Evolutionary conservation across 306 rosid genomes (phyloP), one percentile per base, ranked within the genome.

Genomic region (Rosa chinensis): DNA sequence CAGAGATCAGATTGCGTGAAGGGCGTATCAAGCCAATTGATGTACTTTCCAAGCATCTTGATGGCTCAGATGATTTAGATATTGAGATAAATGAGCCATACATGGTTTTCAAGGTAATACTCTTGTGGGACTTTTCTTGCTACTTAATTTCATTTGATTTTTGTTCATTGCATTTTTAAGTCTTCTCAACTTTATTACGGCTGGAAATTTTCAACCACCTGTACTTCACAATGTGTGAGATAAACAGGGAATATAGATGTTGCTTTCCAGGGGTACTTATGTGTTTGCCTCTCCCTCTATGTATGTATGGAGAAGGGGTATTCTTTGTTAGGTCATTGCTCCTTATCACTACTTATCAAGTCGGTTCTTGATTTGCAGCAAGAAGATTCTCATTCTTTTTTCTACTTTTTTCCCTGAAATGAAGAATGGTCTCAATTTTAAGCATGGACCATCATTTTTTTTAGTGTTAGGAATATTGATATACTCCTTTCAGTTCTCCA

Each of bases 1-100:
- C 98, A 20, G 92, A 96, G 92, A 96, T 96, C 84, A 88, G 99
- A 89, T 85, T 93, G 88, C 97, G 91, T 79, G 99, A 96, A 86
- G 99, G 99, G 72, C 98, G 99, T 76, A 84, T 91, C 28, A 90
- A 91, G 88, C 96, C 99, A 81, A 96, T 96, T 47, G 98, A 96
- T 90, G 78, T 93, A 75, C 85, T 93, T 44, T 88, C 96, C 83
- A 96, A 93, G 87, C 94, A 96, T 50, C 96, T 96, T 72, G 80
- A 86, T 80, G 96, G 96, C 45, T 88, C 97, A 42, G 93, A 93
- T 84, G 97, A 93, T 80, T 81, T 86, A 80, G 97, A 96, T 86
- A 91, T 93, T 50, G 97, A 93, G 85, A 88, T 93, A 77, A 88
- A 93, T 73, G 98, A 96, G 81, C 98, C 99, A 8, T 96, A 93